These are phyloP conservation scores for Mallotus japonicus DNA, from an alignment of 441 rosid genomes.

Conservation along the genomic window DNA sequence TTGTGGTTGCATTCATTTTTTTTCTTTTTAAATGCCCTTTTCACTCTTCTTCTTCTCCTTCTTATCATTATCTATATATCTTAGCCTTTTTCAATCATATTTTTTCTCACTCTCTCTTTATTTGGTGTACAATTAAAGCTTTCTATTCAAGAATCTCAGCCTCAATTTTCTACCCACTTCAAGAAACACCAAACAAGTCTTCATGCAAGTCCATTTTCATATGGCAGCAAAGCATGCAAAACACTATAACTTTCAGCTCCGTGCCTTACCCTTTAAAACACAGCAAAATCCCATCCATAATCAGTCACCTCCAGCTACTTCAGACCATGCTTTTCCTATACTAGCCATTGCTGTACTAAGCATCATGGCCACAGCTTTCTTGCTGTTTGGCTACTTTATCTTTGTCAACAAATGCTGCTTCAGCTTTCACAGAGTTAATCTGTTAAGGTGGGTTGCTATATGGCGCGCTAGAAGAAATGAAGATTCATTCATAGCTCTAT, in stretches of 20 bases:
- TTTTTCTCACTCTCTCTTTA: neutral
- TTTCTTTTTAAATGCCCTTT: neutral
- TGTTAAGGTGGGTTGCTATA: slow-evolving; percentile 40
- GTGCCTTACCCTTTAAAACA: slow-evolving; percentile 19
- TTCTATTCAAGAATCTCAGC: neutral
- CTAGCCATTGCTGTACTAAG: slow-evolving; percentile 58
- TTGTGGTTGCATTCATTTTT: no score
- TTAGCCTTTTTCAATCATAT: neutral
- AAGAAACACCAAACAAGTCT: neutral
- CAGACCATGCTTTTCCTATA: slow-evolving; percentile 60
- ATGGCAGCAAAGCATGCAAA: slow-evolving; percentile 28
- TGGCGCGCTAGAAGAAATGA: slow-evolving; percentile 40
- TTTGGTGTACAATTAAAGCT: neutral
- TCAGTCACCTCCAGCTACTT: slow-evolving; percentile 26
- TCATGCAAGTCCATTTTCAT: slow-evolving; percentile 15
- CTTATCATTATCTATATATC: neutral
- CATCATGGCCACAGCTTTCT: slow-evolving; percentile 61
- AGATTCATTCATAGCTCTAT: slow-evolving; percentile 58
- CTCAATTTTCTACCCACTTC: neutral
- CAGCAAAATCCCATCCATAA: slow-evolving; percentile 24
- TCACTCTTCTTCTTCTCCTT: neutral
- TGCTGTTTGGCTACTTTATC: slow-evolving; percentile 70
- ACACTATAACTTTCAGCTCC: slow-evolving; percentile 11
- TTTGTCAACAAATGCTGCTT: slow-evolving; percentile 74
- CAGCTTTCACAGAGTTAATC: slow-evolving; percentile 47